Evolutionary conservation across 2,329 filamentous ascomycete species (phyloP).

Genomic region (Zarea fungicola): DNA sequence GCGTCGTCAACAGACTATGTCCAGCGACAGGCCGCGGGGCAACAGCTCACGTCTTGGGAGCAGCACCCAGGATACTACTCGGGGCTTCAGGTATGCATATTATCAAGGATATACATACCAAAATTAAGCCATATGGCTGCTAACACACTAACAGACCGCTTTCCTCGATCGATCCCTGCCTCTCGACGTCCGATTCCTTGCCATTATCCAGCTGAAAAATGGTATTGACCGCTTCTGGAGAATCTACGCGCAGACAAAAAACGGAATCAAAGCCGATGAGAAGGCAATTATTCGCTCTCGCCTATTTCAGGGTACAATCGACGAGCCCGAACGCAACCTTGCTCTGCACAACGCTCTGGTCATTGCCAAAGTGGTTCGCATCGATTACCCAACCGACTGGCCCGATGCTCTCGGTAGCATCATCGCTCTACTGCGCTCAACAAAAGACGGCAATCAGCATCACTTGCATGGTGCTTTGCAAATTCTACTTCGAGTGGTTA

Average conservation of each 20-base stretch:
- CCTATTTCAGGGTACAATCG: conserved; percentile 69
- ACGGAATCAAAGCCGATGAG: conserved; percentile 67
- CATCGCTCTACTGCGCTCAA: conserved; percentile 56
- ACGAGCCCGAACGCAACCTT: conserved; percentile 69
- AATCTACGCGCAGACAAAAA: conserved; percentile 47
- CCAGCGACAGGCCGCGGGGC: conserved; percentile 61
- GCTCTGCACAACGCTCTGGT: conserved; percentile 86
- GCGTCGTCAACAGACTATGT: conserved; percentile 58
- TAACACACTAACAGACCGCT: conserved; percentile 52
- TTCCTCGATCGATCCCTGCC: conserved; percentile 78
- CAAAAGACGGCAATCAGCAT: conserved; percentile 49
- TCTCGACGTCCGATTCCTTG: conserved; percentile 75
- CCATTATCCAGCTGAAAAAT: conserved; percentile 93
- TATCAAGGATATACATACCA: neutral
- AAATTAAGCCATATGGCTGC: neutral
- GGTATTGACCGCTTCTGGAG: conserved; percentile 95
- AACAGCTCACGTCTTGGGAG: conserved; percentile 71
- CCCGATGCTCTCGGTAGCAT: conserved; percentile 56
- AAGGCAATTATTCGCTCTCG: conserved; percentile 71
- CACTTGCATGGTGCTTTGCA: conserved; percentile 69
- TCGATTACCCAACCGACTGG: conserved; percentile 89
- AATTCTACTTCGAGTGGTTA: conserved; percentile 79
- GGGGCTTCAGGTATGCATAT: conserved; percentile 55
- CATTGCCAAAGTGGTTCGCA: conserved; percentile 79
- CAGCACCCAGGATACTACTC: conserved; percentile 60